Evolutionary conservation across 768 basidiomycete genomes (phyloP), one percentile per base, ranked within the genome.

Genomic region (Leccinum aurantiacum): DNA sequence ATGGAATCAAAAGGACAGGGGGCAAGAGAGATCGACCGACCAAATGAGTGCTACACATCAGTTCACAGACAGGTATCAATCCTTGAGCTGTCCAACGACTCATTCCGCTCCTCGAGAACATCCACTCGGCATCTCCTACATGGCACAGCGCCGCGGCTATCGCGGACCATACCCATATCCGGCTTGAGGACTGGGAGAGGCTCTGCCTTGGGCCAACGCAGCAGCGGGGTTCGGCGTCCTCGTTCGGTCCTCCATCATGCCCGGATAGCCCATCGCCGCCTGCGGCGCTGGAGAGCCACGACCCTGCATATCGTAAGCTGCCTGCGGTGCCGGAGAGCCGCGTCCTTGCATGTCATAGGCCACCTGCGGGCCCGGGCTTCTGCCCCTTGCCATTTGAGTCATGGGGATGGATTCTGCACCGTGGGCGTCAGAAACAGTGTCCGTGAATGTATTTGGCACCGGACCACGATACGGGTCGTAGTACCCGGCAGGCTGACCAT

Each of bases 401-500:
- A 92, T 91, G 19, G 89, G 87, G 53, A 89, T 88, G 4, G 83
- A 80, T 69, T 92, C 90, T 51, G 77, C 68, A 17, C 73, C 75
- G n/a, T 69, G 68, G 2, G 57, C 69, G 47, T 72, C 72, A 3
- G 72, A 11, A 2, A 65, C 35, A 31, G 65, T 60, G 37, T 86
- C 82, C 51, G 81, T 78, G 52, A 91, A 79, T 2, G 89, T 80
- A 54, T 82, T 82, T 6, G 89, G 88, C 19, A 88, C 76, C n/a
- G 90, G 88, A 2, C 89, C 89, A 27, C 82, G 80, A 71, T 94
- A 93, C 22, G 91, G 91, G 71, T 94, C 92, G 65, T 91, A 90
- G 70, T 84, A 93, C 37, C 74, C 78, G 1, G 65, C 79, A 1
- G 69, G 58, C 52, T 75, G 78, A 6, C 72, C 70, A 19, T 73